A percentile compares a stretch with the other conserved stretches of the same genome.
These are phyloP conservation scores for Auriscalpium orientale DNA, from an alignment of 768 basidiomycete genomes.

Conservation along the genomic window DNA sequence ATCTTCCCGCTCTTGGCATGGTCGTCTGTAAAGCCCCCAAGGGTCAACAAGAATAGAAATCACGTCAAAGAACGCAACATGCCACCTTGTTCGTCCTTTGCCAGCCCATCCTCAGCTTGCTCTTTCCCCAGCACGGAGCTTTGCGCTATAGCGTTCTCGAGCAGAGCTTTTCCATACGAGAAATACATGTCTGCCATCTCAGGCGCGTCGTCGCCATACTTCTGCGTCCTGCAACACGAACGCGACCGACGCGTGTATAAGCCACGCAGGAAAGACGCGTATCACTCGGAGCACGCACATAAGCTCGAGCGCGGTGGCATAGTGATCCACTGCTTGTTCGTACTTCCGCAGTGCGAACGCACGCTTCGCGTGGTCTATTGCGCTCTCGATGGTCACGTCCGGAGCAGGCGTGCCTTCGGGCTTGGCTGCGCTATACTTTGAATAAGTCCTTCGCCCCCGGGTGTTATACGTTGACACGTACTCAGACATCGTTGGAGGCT, in stretches of 20 bases:
- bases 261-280: not conserved
- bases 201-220: conserved; percentile 72
- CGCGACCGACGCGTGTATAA: conserved; percentile 2
- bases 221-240: conserved; percentile 46
- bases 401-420: not conserved
- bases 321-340: conserved; percentile 78
- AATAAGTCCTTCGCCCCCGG: not conserved
- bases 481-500: not conserved
- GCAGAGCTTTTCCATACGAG: conserved; percentile 84
- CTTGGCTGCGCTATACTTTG: not conserved
- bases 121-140: conserved; percentile 87
- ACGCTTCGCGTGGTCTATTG: conserved; percentile 76
- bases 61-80: not conserved
- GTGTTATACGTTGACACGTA: not conserved
- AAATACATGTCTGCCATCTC: conserved; percentile 86
- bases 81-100: conserved; percentile 35
- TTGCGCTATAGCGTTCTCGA: conserved; percentile 87
- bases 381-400: conserved; percentile 38
- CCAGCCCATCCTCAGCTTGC: conserved; percentile 48
- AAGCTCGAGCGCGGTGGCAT: conserved; percentile 77
- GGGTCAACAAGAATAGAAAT: not conserved
- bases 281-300: conserved; percentile 44
- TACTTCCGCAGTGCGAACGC: conserved; percentile 83
- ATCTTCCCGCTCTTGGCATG: conserved; percentile 44
- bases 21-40: conserved; percentile 24